Evolutionary conservation across 148 eudicot genomes (phyloP).

Genomic region (Vaccinium corymbosum): DNA sequence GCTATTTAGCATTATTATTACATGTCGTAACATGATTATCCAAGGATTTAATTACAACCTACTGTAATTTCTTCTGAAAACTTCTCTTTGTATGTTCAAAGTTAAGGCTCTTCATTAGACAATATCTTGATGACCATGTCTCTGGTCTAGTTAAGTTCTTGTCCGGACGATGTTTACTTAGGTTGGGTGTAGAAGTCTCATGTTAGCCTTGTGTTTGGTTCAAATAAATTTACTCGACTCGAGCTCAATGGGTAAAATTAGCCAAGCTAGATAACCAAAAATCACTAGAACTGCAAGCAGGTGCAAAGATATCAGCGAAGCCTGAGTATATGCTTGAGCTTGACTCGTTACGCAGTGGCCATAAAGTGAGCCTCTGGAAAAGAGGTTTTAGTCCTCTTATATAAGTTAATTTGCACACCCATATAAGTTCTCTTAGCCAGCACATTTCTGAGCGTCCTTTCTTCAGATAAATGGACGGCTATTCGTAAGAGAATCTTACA

Average conservation of each 20-base stretch:
- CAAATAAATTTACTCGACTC: not conserved
- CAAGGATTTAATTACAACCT: not conserved
- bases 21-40: not conserved
- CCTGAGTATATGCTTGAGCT: constrained; percentile 1
- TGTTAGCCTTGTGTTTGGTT: not conserved
- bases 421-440: not conserved
- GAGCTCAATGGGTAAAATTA: not conserved
- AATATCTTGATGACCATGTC: not conserved
- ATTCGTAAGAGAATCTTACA: not conserved
- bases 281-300: not conserved
- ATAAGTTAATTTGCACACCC: not conserved
- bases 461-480: not conserved
- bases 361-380: not conserved
- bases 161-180: not conserved
- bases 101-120: constrained; percentile 1
- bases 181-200: not conserved
- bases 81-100: not conserved
- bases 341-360: not conserved
- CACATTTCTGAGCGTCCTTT: not conserved
- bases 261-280: not conserved
- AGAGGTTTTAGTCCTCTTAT: not conserved
- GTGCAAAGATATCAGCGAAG: constrained; percentile 3
- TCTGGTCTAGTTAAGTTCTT: constrained; percentile 3
- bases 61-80: not conserved
- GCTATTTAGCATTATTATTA: not conserved